phyloP scores from a whole-genome alignment of 2,329 filamentous ascomycete genomes.

The Aspergillus caelatus region DNA sequence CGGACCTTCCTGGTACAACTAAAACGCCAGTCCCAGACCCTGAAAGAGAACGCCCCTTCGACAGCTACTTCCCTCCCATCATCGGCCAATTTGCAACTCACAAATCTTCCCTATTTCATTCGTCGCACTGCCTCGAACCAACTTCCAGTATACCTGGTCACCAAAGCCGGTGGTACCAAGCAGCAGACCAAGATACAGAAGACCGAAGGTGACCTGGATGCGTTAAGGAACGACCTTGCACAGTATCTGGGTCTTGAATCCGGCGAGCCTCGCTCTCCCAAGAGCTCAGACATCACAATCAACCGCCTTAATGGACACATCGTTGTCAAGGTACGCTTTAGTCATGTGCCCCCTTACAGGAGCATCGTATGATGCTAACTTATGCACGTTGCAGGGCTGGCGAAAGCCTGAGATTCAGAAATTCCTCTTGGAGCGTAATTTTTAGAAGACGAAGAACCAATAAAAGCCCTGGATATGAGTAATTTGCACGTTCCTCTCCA shows the following conservation, averaged over 20 bases:
- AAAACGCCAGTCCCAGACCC: constrained; percentile 38
- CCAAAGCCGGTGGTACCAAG: constrained; percentile 75
- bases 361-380: constrained; percentile 17
- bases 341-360: background rate
- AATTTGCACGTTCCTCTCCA: constrained; percentile 1
- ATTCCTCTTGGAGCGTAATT: constrained; percentile 51
- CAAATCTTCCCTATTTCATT: constrained; percentile 68
- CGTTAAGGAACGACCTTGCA: constrained; percentile 66
- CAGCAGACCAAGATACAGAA: constrained; percentile 76
- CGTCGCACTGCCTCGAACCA: constrained; percentile 70
- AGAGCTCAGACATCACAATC: constrained; percentile 48
- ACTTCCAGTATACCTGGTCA: constrained; percentile 74
- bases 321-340: constrained; percentile 65
- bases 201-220: constrained; percentile 71
- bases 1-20: constrained; percentile 43
- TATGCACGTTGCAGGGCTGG: constrained; percentile 46
- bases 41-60: constrained; percentile 30
- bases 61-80: constrained; percentile 31
- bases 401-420: constrained; percentile 52
- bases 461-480: background rate
- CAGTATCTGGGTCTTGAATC: constrained; percentile 58
- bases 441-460: constrained; percentile 28
- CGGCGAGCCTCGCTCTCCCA: constrained; percentile 42
- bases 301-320: constrained; percentile 72
- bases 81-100: constrained; percentile 36